Percentiles rank a stretch among this genome's conserved stretches.
Conservation (phyloP, 169 alveolate species). For the Cryptosporidium viatorum region DNA sequence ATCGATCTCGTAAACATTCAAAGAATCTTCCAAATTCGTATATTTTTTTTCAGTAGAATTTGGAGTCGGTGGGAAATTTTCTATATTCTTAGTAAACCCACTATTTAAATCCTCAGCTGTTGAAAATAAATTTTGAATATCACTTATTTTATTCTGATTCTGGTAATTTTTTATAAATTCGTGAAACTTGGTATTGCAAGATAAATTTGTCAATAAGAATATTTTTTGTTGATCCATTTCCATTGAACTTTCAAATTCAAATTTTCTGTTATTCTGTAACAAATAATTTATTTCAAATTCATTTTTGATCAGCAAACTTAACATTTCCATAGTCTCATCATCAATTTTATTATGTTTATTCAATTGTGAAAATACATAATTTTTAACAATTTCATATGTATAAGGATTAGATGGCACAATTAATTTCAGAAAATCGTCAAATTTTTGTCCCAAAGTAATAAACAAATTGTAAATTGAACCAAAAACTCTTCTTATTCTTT, state of each 20-base stretch:
- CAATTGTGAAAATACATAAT: not conserved
- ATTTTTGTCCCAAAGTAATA: constrained; percentile 11
- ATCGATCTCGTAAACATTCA: not conserved
- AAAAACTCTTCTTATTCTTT: constrained; percentile 18
- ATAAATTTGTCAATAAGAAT: not conserved
- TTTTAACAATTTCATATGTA: not conserved
- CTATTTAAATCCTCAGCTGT: too few relatives aligned
- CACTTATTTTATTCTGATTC: not conserved
- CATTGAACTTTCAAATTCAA: not conserved
- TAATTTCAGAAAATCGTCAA: constrained; percentile 12
- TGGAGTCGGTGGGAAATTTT: constrained; percentile 15
- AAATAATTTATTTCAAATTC: not conserved
- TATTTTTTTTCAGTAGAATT: not conserved
- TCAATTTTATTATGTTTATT: not conserved
- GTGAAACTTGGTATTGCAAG: constrained; percentile 10
- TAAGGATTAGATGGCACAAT: not conserved
- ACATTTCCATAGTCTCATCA: not conserved
- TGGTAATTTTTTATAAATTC: not conserved
- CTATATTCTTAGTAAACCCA: not conserved
- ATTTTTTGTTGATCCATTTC: constrained; percentile 18
- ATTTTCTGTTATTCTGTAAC: not conserved
- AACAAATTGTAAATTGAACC: constrained; percentile 26
- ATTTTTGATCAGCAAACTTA: not conserved
- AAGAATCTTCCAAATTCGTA: not conserved
- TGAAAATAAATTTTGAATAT: not conserved